Evolutionary conservation across 148 eudicot species (phyloP).

Genomic region (Vaccinium macrocarpon): DNA sequence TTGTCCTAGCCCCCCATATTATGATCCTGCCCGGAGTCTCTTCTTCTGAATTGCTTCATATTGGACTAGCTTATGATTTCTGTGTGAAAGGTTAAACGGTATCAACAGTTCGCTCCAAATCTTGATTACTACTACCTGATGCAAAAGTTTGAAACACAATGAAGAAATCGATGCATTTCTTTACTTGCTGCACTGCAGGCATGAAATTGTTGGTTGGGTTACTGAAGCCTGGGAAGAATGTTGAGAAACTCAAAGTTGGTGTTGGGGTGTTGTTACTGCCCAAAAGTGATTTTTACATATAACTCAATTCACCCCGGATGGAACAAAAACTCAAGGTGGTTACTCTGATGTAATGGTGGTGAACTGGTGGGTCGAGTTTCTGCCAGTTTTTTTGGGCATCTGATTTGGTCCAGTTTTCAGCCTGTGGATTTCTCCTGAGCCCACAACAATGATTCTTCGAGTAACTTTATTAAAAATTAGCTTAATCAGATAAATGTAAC

Average conservation of each 20-base stretch:
- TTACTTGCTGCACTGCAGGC: constrained; percentile 34
- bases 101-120: background rate
- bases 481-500: too few species aligned
- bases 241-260: constrained; percentile 56
- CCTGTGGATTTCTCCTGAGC: too few species aligned
- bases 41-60: background rate
- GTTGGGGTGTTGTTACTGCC: constrained; percentile 73
- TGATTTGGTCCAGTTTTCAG: too few species aligned
- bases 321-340: constrained; percentile 57
- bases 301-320: constrained; percentile 36
- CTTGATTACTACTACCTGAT: background rate
- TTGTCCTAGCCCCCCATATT: background rate
- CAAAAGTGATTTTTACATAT: constrained; percentile 42
- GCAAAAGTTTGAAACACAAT: background rate
- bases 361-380: constrained; percentile 7
- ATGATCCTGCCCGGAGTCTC: background rate
- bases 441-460: too few species aligned
- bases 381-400: too few species aligned
- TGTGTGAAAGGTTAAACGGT: background rate
- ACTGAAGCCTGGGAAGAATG: constrained; percentile 46
- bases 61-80: background rate
- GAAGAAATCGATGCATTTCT: background rate
- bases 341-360: constrained; percentile 58
- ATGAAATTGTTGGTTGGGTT: constrained; percentile 64
- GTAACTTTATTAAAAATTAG: too few species aligned